These are phyloP conservation scores for Colletotrichum sp. DNA, from an alignment of 2,329 filamentous ascomycete genomes.

Conservation along the genomic window DNA sequence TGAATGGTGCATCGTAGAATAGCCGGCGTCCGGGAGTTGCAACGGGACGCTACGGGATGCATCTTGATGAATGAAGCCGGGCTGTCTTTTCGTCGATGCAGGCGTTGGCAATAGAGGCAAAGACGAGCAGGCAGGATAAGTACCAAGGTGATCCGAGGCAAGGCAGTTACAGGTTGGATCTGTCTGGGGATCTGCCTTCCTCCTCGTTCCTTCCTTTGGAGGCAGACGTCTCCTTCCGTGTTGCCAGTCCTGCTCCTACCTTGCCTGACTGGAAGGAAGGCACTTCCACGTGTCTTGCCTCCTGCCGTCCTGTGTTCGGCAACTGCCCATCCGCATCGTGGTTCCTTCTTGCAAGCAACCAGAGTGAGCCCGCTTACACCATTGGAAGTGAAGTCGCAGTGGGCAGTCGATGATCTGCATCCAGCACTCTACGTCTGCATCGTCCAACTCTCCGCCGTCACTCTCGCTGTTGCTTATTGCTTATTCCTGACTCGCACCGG, in stretches of 20 bases:
- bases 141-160: background rate
- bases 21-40: background rate
- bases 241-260: background rate
- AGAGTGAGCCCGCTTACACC: background rate
- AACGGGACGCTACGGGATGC: background rate
- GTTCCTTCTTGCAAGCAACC: background rate
- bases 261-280: background rate
- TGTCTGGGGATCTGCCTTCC: background rate
- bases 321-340: background rate
- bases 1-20: background rate
- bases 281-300: background rate
- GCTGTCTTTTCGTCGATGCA: background rate
- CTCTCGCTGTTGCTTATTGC: background rate
- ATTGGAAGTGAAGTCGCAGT: background rate
- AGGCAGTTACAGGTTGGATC: background rate
- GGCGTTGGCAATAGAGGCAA: background rate
- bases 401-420: background rate
- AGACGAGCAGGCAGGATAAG: background rate
- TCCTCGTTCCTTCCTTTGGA: background rate
- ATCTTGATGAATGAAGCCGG: background rate
- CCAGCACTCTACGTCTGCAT: background rate
- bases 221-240: background rate
- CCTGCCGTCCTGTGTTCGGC: background rate
- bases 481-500: slow-evolving; percentile 5
- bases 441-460: background rate